These are phyloP conservation scores for Coprinellus micaceus DNA, from an alignment of 768 basidiomycete genomes.

Conservation along the genomic window DNA sequence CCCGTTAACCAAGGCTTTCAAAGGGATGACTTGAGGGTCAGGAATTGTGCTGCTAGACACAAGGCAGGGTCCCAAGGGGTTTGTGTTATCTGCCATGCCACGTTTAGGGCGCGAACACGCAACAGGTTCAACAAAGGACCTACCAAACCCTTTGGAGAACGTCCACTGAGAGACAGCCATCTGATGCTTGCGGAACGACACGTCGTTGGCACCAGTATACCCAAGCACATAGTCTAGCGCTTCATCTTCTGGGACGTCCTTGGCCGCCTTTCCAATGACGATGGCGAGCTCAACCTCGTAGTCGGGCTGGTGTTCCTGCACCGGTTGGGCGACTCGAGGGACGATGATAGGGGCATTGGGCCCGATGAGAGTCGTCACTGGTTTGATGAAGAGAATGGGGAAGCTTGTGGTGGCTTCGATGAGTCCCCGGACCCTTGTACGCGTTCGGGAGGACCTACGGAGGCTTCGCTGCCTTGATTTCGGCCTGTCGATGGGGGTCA, in stretches of 20 bases:
- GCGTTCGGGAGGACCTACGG: slow-evolving; percentile 37
- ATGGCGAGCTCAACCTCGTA: slow-evolving; percentile 82
- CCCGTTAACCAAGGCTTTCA: slow-evolving; percentile 68
- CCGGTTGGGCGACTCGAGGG: slow-evolving; percentile 66
- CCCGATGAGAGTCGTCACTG: slow-evolving; percentile 64
- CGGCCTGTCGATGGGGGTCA: slow-evolving; percentile 42
- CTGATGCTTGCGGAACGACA: slow-evolving; percentile 83
- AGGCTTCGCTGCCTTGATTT: slow-evolving; percentile 61
- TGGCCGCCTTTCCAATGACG: slow-evolving; percentile 78
- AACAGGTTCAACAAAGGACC: slow-evolving; percentile 13
- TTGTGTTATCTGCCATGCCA: slow-evolving; percentile 49
- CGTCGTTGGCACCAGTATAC: slow-evolving; percentile 80
- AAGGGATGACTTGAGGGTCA: slow-evolving; percentile 60
- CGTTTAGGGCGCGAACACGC: background rate
- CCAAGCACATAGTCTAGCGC: slow-evolving; percentile 85
- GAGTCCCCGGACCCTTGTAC: background rate
- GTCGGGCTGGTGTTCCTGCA: slow-evolving; percentile 67
- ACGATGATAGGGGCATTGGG: slow-evolving; percentile 63
- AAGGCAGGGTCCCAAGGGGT: slow-evolving; percentile 79
- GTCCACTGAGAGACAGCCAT: slow-evolving; percentile 80
- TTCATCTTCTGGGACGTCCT: slow-evolving; percentile 74
- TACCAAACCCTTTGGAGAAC: slow-evolving; percentile 86
- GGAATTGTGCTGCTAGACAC: slow-evolving; percentile 62
- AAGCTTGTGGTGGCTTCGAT: slow-evolving; percentile 34
- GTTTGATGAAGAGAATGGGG: slow-evolving; percentile 80